Evolutionary conservation across 164 flowering plant species (phyloP), one percentile per base, ranked within the genome.

Genomic region (Akebia trifoliata): DNA sequence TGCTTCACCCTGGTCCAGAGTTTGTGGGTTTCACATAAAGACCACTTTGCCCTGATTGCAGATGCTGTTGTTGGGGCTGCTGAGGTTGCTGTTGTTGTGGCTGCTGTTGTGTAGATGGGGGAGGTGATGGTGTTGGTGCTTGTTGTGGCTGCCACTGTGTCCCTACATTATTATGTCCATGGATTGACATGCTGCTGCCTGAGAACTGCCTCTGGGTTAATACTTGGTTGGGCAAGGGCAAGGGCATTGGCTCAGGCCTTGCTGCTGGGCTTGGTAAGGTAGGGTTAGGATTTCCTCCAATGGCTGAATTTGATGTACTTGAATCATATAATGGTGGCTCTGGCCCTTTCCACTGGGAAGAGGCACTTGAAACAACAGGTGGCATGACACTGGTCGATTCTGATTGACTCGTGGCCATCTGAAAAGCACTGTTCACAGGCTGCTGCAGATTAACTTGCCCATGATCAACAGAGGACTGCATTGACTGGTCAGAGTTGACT

Each of bases 161-260:
- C 56, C 74, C 74, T 8, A 30, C 69, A 63, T 54, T 74, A 63
- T 54, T 74, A 47, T 75, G 78, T 26, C 70, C 76, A 68, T 73
- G 67, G 10, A 68, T 31, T 26, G 59, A 24, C 2, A 71, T 60
- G 59, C 69, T 59, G 54, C 71, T 62, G 50, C 78, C 84, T 48
- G 91, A 71, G 47, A 68, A 72, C 57, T 80, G 90, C 59, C 77
- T 67, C 42, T 81, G 85, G 53, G 62, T 67, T 62, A 70, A 21
- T 20, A 78, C 77, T 53, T 67, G 82, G 56, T 61, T 57, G 0
- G 58, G 55, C 11, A 67, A 50, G 35, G 75, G 56, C 8, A 66
- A 37, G 35, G 73, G 50, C 10, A 60, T 34, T 36, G 73, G 57
- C 62, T 85, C 91, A 58, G n/a, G n/a, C n/a, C 55, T 60, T 57